These are phyloP conservation scores for Ambrosia trifida DNA, from an alignment of 129 eudicot genomes.

Conservation along the genomic window DNA sequence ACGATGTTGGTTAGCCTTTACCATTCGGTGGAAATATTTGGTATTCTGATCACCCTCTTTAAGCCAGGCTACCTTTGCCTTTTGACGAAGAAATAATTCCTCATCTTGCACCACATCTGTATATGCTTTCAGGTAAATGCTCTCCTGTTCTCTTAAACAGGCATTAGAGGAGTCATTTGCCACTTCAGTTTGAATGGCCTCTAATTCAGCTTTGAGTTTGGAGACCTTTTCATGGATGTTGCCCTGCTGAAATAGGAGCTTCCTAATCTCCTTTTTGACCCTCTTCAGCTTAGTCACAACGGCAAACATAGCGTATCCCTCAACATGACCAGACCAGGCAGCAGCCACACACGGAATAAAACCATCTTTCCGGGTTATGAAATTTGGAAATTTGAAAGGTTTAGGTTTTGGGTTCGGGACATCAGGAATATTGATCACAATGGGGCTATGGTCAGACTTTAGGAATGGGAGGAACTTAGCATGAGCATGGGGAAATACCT, in stretches of 20 bases:
- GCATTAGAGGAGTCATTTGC: not conserved
- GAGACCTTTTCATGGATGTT: not conserved
- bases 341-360: not conserved
- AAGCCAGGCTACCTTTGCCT: not conserved
- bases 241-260: not conserved
- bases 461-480: not conserved
- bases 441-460: not conserved
- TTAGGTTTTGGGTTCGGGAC: not conserved
- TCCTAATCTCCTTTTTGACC: not conserved
- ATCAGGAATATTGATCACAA: not conserved
- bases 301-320: not conserved
- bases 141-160: not conserved
- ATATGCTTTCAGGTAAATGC: rapidly evolving
- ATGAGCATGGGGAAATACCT: rapidly evolving
- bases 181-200: not conserved
- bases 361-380: not conserved
- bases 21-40: not conserved
- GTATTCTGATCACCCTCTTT: not conserved
- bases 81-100: not conserved
- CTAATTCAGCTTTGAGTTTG: rapidly evolving
- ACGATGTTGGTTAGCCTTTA: not conserved
- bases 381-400: not conserved
- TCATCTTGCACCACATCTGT: not conserved
- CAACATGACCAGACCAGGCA: not conserved
- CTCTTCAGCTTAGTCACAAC: not conserved